phyloP scores from a whole-genome alignment of 108 stramenopile genomes.

The Fistulifera pelliculosa region DNA sequence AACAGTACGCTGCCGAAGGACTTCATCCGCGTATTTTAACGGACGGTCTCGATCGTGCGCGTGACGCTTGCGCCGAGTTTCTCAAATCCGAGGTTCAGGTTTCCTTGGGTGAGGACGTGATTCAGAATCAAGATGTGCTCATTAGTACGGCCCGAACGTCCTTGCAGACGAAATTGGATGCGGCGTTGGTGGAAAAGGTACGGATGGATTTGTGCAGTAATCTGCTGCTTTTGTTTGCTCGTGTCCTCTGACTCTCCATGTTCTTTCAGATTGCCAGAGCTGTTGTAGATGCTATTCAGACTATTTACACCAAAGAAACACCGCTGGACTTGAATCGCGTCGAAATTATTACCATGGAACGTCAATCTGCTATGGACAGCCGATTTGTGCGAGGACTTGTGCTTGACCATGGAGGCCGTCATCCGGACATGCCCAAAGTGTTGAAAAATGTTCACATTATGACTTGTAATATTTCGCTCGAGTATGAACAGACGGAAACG shows the following conservation, averaged over 20 bases:
- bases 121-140: conserved; percentile 83
- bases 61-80: conserved; percentile 78
- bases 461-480: conserved; percentile 96
- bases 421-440: conserved; percentile 97
- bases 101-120: conserved; percentile 20
- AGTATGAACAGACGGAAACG: conserved; percentile 99
- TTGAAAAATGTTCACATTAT: conserved; percentile 93
- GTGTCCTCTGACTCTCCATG: neutral
- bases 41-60: conserved; percentile 94
- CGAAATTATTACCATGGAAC: conserved; percentile 96
- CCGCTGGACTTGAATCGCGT: conserved; percentile 96
- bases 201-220: neutral
- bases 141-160: conserved; percentile 78
- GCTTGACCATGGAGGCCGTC: conserved; percentile 96
- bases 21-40: conserved; percentile 95
- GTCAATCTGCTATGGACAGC: conserved; percentile 64
- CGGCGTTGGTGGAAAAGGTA: conserved; percentile 63
- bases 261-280: conserved; percentile 25
- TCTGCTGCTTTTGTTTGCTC: neutral
- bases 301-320: conserved; percentile 38
- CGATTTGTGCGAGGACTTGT: conserved; percentile 95
- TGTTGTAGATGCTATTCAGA: conserved; percentile 89
- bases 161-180: conserved; percentile 91
- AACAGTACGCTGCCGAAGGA: conserved; percentile 89
- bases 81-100: conserved; percentile 70